A percentile compares a stretch with the other conserved stretches of the same genome.
phyloP scores from a whole-genome alignment of 1,284 basidiomycete species.

The Ganoderma sinense region DNA sequence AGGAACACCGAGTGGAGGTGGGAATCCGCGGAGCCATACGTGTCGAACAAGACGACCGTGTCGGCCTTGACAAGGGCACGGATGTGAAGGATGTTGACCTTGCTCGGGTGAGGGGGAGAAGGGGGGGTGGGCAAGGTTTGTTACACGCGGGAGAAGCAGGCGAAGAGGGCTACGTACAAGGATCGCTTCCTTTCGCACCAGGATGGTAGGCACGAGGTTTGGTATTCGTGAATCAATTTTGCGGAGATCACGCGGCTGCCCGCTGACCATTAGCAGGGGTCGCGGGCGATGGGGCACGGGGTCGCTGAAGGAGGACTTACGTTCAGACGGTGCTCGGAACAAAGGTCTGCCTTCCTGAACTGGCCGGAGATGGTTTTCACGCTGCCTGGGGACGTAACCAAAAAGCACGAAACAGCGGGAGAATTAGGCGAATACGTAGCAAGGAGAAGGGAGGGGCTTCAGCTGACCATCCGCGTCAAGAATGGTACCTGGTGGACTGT shows the following conservation, averaged over 20 bases:
- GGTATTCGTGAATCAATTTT: constrained; percentile 96
- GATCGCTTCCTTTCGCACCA: constrained; percentile 89
- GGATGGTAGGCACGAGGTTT: constrained; percentile 94
- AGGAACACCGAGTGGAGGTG: constrained; percentile 87
- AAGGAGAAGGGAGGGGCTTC: constrained; percentile 1
- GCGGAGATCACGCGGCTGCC: constrained; percentile 91
- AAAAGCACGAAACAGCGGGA: background rate
- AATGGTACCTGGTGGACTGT: constrained; percentile 72
- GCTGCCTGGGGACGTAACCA: constrained; percentile 62
- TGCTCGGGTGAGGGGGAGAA: constrained; percentile 20
- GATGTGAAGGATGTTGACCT: constrained; percentile 95
- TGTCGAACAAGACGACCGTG: constrained; percentile 92
- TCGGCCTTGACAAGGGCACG: constrained; percentile 95
- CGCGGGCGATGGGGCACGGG: constrained; percentile 6
- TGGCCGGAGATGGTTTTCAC: constrained; percentile 92
- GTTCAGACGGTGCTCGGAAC: constrained; percentile 87
- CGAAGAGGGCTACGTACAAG: constrained; percentile 59
- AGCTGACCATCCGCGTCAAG: constrained; percentile 78
- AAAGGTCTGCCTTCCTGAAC: constrained; percentile 91
- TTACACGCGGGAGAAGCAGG: background rate
- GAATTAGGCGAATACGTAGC: constrained; percentile 4
- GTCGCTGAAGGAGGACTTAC: constrained; percentile 50
- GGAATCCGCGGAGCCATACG: constrained; percentile 86
- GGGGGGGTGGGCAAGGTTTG: constrained; percentile 1
- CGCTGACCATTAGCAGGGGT: constrained; percentile 27